Conservation (phyloP, 805 yeast genomes). For the Pichia pseudocactophila region DNA sequence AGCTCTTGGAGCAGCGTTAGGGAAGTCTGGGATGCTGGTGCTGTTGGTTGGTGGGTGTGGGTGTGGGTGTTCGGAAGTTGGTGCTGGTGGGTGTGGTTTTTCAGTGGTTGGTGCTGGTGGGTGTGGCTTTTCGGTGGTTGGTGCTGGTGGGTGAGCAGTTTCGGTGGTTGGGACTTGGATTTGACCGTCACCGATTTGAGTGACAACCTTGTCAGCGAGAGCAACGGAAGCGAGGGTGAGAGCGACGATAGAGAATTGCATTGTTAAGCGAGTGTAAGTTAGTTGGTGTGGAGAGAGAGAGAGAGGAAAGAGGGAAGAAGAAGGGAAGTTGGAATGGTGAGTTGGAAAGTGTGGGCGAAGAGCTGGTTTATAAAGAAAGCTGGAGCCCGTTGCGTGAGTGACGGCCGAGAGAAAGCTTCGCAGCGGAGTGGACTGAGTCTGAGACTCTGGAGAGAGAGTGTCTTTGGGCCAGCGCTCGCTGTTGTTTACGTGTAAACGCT, state of each 20-base stretch:
- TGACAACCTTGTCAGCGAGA: slow-evolving; percentile 30
- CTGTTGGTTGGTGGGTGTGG: slow-evolving; percentile 9
- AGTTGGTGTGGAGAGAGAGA: neutral
- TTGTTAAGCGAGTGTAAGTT: slow-evolving; percentile 10
- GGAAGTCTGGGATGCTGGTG: slow-evolving; percentile 13
- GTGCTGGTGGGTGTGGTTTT: slow-evolving; percentile 4
- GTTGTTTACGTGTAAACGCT: no score
- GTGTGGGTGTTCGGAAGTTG: slow-evolving; percentile 3
- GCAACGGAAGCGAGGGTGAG: slow-evolving; percentile 27
- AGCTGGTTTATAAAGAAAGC: neutral
- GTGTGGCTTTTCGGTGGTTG: neutral
- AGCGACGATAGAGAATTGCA: slow-evolving; percentile 17
- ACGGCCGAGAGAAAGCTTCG: no score
- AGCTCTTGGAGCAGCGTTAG: slow-evolving; percentile 16
- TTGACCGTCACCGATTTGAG: slow-evolving; percentile 58
- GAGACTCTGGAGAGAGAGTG: no score
- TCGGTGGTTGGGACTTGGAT: slow-evolving; percentile 34
- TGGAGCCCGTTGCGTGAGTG: no score
- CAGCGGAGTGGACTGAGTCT: no score
- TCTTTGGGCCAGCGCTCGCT: no score
- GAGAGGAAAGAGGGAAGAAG: neutral
- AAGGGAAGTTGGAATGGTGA: no score
- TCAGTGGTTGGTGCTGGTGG: slow-evolving; percentile 30
- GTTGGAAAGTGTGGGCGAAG: neutral
- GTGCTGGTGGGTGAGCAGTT: slow-evolving; percentile 4